Evolutionary conservation across 2,329 filamentous ascomycete genomes (phyloP).

Genomic region (Aspergillus quadricinctus): DNA sequence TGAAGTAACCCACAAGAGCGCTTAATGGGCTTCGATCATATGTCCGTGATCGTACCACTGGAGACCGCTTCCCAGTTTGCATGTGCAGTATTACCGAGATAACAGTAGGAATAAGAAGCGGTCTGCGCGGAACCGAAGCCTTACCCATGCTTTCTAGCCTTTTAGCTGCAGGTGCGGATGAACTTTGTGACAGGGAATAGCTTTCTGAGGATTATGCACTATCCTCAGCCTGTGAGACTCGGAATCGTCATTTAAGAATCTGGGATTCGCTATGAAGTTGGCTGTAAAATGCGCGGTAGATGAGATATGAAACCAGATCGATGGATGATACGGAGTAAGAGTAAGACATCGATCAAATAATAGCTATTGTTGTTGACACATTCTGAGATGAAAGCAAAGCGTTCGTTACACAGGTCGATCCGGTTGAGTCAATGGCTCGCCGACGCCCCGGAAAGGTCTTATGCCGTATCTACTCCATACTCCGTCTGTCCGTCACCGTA

Average conservation of each 20-base stretch:
- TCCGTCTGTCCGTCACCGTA: background rate
- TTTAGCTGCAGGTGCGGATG: background rate
- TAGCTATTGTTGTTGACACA: background rate
- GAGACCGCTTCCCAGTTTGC: background rate
- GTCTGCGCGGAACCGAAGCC: constrained; percentile 13
- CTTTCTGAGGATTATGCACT: background rate
- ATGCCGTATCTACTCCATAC: background rate
- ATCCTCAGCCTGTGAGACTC: background rate
- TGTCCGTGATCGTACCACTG: background rate
- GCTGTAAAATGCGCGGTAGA: background rate
- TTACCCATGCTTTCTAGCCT: background rate
- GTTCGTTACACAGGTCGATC: background rate
- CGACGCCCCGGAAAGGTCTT: background rate
- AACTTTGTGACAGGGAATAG: background rate
- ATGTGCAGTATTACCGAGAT: constrained; percentile 3
- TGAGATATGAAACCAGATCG: too few relatives aligned
- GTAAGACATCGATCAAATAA: background rate
- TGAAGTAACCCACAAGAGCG: background rate
- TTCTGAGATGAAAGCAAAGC: background rate
- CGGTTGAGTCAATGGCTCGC: too few relatives aligned
- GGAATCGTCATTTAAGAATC: background rate
- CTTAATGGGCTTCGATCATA: constrained; percentile 2
- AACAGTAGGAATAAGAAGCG: constrained; percentile 13
- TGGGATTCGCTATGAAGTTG: background rate
- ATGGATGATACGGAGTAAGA: background rate